Percentiles rank a stretch among this genome's conserved stretches.
These are phyloP conservation scores for Salix purpurea DNA, from an alignment of 345 rosid genomes.

Conservation along the genomic window DNA sequence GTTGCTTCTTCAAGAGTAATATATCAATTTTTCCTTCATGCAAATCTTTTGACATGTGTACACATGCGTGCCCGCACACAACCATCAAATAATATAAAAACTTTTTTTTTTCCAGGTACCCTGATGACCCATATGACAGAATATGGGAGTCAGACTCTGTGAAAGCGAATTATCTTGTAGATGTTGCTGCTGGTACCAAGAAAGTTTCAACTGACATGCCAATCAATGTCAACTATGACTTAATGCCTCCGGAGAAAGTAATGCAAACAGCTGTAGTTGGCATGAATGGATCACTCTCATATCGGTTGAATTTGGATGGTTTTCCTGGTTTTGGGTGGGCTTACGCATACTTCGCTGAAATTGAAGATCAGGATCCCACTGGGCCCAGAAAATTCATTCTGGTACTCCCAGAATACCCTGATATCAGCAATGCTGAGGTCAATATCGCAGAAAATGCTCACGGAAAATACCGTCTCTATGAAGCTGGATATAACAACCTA, in stretches of 20 bases:
- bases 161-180: conserved; percentile 85
- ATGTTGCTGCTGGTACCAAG: conserved; percentile 86
- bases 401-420: conserved; percentile 65
- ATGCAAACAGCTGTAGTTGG: conserved; percentile 99
- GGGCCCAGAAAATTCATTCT: conserved; percentile 91
- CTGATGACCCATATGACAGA: conserved; percentile 94
- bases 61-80: not conserved
- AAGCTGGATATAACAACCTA: conserved; percentile 77
- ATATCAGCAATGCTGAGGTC: conserved; percentile 67
- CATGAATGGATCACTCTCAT: conserved; percentile 78
- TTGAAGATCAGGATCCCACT: conserved; percentile 61
- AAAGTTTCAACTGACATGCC: conserved; percentile 63
- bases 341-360: conserved; percentile 76
- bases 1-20: not conserved
- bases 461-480: conserved; percentile 66
- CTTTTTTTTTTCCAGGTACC: conserved; percentile 52
- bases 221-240: conserved; percentile 36
- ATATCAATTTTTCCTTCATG: not conserved
- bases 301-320: conserved; percentile 84
- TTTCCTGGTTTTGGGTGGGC: conserved; percentile 97
- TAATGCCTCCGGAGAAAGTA: conserved; percentile 83
- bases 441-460: conserved; percentile 90
- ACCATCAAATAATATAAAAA: not conserved
- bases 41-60: not conserved
- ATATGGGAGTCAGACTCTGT: conserved; percentile 85